A percentile compares a stretch with the other conserved stretches of the same genome.
Evolutionary conservation across 2,329 filamentous ascomycete genomes (phyloP).

Genomic region (Venturia pyrina): DNA sequence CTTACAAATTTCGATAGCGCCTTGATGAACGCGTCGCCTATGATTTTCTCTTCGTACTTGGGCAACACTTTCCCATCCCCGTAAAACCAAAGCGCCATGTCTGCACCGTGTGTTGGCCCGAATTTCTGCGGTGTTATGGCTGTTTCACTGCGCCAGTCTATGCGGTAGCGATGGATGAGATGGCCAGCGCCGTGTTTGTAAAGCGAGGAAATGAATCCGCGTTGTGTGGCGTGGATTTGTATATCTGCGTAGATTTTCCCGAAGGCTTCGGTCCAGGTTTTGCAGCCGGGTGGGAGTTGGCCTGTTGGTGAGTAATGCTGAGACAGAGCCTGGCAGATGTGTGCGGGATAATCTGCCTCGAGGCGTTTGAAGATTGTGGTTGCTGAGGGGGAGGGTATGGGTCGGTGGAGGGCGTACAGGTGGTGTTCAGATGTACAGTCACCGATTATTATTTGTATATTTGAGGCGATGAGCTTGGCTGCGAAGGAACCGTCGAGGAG

Average conservation of each 20-base stretch:
- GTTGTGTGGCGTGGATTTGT: constrained; percentile 44
- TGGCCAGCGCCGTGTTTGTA: constrained; percentile 32
- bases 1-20: constrained; percentile 31
- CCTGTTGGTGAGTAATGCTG: constrained; percentile 33
- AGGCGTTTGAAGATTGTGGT: constrained; percentile 34
- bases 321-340: constrained; percentile 34
- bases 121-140: constrained; percentile 33
- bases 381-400: constrained; percentile 32
- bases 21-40: constrained; percentile 28
- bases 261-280: constrained; percentile 43
- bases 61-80: constrained; percentile 36
- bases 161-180: constrained; percentile 42
- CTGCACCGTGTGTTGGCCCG: constrained; percentile 45
- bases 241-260: constrained; percentile 47
- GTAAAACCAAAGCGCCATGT: constrained; percentile 48
- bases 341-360: constrained; percentile 41
- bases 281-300: constrained; percentile 28
- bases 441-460: constrained; percentile 41
- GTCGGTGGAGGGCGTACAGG: constrained; percentile 41
- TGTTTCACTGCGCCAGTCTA: constrained; percentile 43
- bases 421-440: constrained; percentile 46
- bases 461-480: constrained; percentile 31
- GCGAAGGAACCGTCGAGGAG: constrained; percentile 42
- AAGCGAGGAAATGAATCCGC: constrained; percentile 40
- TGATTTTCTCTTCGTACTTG: constrained; percentile 33